Evolutionary conservation across 768 basidiomycete genomes (phyloP).

Genomic region (Rhodosporidiobolus odoratus): DNA sequence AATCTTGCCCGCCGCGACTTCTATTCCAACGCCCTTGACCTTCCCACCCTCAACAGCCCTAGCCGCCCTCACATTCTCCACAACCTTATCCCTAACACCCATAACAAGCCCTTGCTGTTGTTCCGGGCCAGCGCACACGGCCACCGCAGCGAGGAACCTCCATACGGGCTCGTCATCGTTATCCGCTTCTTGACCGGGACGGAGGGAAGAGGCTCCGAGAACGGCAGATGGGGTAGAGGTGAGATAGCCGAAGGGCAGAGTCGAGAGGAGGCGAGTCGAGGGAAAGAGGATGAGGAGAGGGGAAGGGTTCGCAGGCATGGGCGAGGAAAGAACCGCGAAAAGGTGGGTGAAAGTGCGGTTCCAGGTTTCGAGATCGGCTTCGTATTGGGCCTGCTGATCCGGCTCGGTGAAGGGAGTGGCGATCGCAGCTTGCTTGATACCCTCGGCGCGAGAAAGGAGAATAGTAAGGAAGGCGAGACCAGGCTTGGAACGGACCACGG

Average conservation of each 20-base stretch:
- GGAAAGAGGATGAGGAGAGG: constrained; percentile 80
- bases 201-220: constrained; percentile 44
- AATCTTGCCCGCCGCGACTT: constrained; percentile 66
- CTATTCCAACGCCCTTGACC: constrained; percentile 52
- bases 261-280: constrained; percentile 63
- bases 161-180: constrained; percentile 73
- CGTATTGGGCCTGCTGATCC: constrained; percentile 50
- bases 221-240: constrained; percentile 37
- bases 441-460: constrained; percentile 85
- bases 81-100: constrained; percentile 80
- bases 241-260: constrained; percentile 49
- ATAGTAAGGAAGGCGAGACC: constrained; percentile 85
- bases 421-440: constrained; percentile 70
- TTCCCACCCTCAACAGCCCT: constrained; percentile 3
- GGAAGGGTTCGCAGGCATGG: constrained; percentile 43
- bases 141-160: constrained; percentile 86
- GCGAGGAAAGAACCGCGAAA: constrained; percentile 52
- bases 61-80: constrained; percentile 64
- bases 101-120: constrained; percentile 86
- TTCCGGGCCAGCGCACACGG: constrained; percentile 67
- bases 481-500: constrained; percentile 77
- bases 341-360: constrained; percentile 80
- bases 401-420: constrained; percentile 39
- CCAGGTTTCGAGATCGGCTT: constrained; percentile 53
- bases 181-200: constrained; percentile 57